Conservation (phyloP, 208 protist genomes). For the Wallacemonas rigidus region DNA sequence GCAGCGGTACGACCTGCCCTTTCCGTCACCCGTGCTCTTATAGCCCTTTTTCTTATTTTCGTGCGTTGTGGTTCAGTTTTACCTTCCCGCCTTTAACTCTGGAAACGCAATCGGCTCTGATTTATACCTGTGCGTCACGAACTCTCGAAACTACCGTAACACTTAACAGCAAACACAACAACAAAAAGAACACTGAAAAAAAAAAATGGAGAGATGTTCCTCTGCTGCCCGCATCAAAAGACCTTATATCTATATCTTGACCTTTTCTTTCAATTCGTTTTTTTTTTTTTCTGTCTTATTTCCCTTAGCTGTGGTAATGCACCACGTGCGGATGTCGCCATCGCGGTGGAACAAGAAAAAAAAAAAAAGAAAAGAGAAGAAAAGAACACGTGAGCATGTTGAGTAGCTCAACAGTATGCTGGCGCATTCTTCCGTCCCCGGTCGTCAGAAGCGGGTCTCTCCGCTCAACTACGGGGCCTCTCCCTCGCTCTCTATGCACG, state of each 20-base stretch:
- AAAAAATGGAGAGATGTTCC: constrained; percentile 12
- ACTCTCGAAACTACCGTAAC: constrained; percentile 4
- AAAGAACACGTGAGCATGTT: too few relatives aligned
- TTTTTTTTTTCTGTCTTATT: constrained; percentile 12
- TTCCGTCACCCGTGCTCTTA: too few relatives aligned
- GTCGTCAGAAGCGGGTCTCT: too few relatives aligned
- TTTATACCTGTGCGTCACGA: constrained; percentile 15
- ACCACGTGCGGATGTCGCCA: too few relatives aligned
- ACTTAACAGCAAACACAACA: background rate
- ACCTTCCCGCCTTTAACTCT: background rate
- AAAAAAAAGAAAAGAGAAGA: too few relatives aligned
- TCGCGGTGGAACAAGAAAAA: too few relatives aligned
- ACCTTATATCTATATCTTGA: background rate
- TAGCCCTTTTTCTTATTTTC: constrained; percentile 18
- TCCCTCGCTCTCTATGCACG: too few relatives aligned
- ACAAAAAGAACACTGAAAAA: background rate
- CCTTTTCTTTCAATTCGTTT: constrained; percentile 1
- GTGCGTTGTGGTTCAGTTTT: background rate
- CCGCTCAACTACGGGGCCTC: too few relatives aligned
- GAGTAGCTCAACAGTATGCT: too few relatives aligned
- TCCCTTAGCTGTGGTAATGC: too few relatives aligned
- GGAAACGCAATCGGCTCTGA: background rate
- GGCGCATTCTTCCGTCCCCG: too few relatives aligned
- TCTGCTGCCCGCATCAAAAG: constrained; percentile 16
- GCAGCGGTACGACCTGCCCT: too few relatives aligned